Conservation (phyloP, 176 grass and related monocot species). For the Microstegium vimineum region DNA sequence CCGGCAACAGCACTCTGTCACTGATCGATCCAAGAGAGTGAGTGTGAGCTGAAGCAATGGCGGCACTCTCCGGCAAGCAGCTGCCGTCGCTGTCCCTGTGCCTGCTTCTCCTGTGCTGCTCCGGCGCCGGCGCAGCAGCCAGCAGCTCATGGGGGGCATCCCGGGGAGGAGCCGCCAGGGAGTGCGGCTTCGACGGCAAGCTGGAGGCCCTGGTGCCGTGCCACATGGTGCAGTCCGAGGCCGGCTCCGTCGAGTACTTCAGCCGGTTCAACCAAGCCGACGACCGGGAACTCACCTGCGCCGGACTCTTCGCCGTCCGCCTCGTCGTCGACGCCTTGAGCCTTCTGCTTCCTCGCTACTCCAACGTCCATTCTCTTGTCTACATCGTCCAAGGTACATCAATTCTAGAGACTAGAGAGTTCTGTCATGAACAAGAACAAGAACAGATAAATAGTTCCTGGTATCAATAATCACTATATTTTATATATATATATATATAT, state of each 20-base stretch:
- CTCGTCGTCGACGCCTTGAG: neutral
- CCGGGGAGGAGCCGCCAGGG: neutral
- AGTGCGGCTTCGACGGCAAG: neutral
- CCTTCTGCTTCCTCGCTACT: neutral
- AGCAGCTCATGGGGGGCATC: neutral
- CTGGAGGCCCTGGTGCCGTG: neutral
- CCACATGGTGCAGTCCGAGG: neutral
- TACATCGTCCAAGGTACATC: neutral
- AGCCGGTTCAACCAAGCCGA: neutral
- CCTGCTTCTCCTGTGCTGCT: neutral
- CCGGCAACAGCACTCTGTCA: neutral
- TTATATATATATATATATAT: no score
- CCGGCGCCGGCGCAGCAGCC: neutral
- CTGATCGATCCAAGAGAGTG: neutral
- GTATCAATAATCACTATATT: no score
- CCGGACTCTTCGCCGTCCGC: neutral
- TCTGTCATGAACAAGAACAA: no score
- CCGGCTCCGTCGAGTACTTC: neutral
- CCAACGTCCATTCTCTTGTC: neutral
- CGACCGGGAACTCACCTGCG: neutral
- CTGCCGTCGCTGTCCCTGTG: neutral
- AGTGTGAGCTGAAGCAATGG: neutral
- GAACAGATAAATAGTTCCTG: no score
- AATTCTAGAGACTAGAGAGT: no score
- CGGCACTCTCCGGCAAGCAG: neutral